Percentiles rank a stretch among this genome's conserved stretches.
These are phyloP conservation scores for Leersia perrieri DNA, from an alignment of 176 grass and related monocot species.

Conservation along the genomic window DNA sequence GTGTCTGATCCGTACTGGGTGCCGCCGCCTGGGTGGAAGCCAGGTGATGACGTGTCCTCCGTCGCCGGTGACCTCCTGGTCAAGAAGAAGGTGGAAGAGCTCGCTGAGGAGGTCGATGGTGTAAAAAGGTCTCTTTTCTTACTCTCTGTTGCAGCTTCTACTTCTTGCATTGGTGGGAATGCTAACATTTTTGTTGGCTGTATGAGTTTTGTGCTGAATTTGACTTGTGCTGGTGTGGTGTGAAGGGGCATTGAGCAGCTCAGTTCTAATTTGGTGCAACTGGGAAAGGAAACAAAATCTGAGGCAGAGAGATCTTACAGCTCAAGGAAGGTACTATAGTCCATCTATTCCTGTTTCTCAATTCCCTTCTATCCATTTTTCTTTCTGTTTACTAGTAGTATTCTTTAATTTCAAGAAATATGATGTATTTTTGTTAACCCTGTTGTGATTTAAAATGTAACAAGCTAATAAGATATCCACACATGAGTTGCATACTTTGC, in stretches of 20 bases:
- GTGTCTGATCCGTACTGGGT: conserved; percentile 71
- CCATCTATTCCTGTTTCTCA: neutral
- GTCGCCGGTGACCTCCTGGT: conserved; percentile 48
- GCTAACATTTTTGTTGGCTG: neutral
- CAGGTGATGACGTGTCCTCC: conserved; percentile 48
- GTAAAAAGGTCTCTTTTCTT: conserved; percentile 43
- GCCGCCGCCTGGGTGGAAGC: conserved; percentile 79
- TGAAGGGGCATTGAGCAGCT: conserved; percentile 52
- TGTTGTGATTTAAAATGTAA: conserved; percentile 18
- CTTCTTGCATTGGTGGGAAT: conserved; percentile 12
- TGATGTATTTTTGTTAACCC: neutral
- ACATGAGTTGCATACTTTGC: neutral
- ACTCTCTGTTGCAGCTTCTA: neutral
- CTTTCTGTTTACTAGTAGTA: neutral
- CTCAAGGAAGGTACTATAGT: conserved; percentile 34
- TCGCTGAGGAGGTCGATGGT: conserved; percentile 49
- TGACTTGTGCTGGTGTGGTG: conserved; percentile 6
- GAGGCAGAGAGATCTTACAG: conserved; percentile 35
- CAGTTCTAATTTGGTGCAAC: conserved; percentile 28
- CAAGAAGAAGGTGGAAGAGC: conserved; percentile 59
- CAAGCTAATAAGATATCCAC: neutral
- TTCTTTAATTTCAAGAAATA: neutral
- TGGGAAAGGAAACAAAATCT: conserved; percentile 36
- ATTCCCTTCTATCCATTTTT: neutral
- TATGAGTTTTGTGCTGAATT: conserved; percentile 2